Evolutionary conservation across 768 basidiomycete species (phyloP), one percentile per base, ranked within the genome.

Genomic region (Kwoniella europaea): DNA sequence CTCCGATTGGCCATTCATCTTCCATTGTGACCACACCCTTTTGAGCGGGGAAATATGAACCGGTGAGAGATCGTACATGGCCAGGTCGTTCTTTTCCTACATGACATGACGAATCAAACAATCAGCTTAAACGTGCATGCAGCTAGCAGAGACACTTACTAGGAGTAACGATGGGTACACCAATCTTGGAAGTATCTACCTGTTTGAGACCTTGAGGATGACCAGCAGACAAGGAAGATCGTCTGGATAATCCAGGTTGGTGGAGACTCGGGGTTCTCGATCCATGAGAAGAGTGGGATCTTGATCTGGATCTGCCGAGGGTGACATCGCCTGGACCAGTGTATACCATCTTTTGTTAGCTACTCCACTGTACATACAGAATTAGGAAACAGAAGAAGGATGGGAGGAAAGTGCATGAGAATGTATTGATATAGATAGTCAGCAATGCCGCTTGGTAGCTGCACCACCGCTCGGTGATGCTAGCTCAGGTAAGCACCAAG

Each of bases 1-100:
- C 82, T n/a, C 84, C 84, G 58, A 84, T 73, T 10, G 84, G 84
- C 84, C 84, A 84, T 42, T 74, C 74, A 18, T 73, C 52, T 16
- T 79, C 68, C 7, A 63, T 75, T 5, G 68, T 35, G 27, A 69
- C 63, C n/a, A 65, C 67, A 2, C 72, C 79, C 27, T 71, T 65
- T 54, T 75, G 74, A 63, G 79, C 65, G n/a, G 82, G 82, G 71
- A 81, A 82, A 74, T 83, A 83, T 4, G 80, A 79, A n/a, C 80
- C 80, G 13, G 80, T 81, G 41, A 81, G 53, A 24, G 74, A 73
- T 22, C 80, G 55, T 60, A 75, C 71, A 72, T 81, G 80, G 29
- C 74, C 65, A 10, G 80, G 80, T 55, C 80, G 66, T 59, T 81
- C 80, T 68, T 76, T 77, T 54, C 68, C 68, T 70, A 35, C 24